phyloP scores from a whole-genome alignment of 2,329 filamentous ascomycete genomes.

The Huntiella omanensis region DNA sequence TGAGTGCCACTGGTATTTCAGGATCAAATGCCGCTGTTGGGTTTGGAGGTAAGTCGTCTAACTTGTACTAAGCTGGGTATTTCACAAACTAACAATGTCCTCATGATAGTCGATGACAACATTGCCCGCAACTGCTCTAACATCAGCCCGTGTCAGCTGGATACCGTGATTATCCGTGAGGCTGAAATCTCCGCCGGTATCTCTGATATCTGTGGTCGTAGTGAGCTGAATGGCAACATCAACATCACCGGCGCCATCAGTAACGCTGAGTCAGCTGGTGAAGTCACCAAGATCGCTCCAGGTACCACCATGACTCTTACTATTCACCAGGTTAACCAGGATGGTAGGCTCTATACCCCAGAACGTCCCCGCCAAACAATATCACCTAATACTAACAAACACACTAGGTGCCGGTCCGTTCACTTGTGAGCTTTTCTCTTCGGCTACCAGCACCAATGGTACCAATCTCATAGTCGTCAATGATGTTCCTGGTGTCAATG shows the following conservation, averaged over 20 bases:
- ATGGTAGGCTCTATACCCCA: constrained; percentile 30
- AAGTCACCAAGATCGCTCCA: constrained; percentile 29
- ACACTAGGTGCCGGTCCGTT: constrained; percentile 31
- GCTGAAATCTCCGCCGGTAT: constrained; percentile 31
- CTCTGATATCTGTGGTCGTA: constrained; percentile 43
- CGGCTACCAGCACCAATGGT: constrained; percentile 25
- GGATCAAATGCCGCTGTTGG: constrained; percentile 26
- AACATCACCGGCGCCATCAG: constrained; percentile 38
- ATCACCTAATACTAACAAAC: constrained; percentile 16
- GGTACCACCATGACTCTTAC: constrained; percentile 26
- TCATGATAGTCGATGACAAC: constrained; percentile 25
- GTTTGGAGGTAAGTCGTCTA: constrained; percentile 22
- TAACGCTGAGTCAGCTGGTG: constrained; percentile 24
- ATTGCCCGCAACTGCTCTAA: constrained; percentile 43
- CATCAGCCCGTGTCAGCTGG: constrained; percentile 48
- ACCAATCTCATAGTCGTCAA: constrained; percentile 32
- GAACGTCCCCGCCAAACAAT: constrained; percentile 17
- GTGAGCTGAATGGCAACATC: constrained; percentile 40
- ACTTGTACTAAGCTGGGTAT: background rate
- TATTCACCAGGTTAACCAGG: constrained; percentile 34
- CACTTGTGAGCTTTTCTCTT: constrained; percentile 29
- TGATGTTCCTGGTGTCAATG: constrained; percentile 39
- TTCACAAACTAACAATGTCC: background rate
- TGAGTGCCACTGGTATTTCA: constrained; percentile 25
- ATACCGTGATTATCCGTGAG: constrained; percentile 43